Evolutionary conservation across 2,329 filamentous ascomycete species (phyloP).

Genomic region (Trichocomaceae sp.): DNA sequence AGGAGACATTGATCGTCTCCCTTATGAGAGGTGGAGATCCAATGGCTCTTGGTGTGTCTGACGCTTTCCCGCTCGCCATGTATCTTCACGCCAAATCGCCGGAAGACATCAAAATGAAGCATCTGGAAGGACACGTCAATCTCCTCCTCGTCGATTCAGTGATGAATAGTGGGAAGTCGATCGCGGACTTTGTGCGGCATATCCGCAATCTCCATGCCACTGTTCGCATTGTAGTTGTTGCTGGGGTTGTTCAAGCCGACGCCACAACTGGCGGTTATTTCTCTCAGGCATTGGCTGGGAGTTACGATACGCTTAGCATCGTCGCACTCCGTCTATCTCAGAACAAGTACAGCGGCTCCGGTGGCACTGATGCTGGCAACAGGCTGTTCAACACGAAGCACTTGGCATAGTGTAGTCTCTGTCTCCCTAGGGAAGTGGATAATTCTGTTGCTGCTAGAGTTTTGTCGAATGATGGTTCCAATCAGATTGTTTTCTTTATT

Average conservation of each 20-base stretch:
- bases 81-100: constrained; percentile 44
- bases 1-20: constrained; percentile 48
- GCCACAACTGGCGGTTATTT: constrained; percentile 17
- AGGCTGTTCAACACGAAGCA: neutral
- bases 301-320: neutral
- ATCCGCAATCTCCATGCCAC: constrained; percentile 36
- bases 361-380: neutral
- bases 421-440: too few species aligned
- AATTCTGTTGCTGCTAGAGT: neutral
- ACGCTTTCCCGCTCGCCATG: constrained; percentile 47
- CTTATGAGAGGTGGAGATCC: constrained; percentile 58
- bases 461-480: neutral
- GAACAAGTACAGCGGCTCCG: neutral
- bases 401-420: neutral
- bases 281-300: neutral
- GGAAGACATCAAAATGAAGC: constrained; percentile 37
- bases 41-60: constrained; percentile 53
- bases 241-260: constrained; percentile 47
- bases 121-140: constrained; percentile 36
- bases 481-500: neutral
- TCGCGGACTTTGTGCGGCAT: constrained; percentile 44
- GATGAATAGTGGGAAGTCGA: constrained; percentile 50
- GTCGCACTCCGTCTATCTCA: neutral
- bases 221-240: constrained; percentile 49
- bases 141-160: constrained; percentile 56